Percentiles rank a stretch among this genome's conserved stretches.
phyloP scores from a whole-genome alignment of 2,329 filamentous ascomycete genomes.

The Leptosphaerulina australis region DNA sequence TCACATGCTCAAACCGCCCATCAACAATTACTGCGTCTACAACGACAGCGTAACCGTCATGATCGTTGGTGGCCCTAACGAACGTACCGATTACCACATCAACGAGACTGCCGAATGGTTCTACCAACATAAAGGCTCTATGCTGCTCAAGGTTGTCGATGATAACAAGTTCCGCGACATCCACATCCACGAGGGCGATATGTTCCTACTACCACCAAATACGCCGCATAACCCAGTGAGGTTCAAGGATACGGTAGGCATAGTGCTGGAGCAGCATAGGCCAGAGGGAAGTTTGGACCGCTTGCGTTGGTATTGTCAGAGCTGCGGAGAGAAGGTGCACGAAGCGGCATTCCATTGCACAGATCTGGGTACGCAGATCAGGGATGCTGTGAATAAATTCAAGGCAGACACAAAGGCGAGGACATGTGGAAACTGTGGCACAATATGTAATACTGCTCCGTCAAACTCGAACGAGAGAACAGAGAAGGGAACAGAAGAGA shows the following conservation, averaged over 20 bases:
- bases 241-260: slow-evolving; percentile 90
- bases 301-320: slow-evolving; percentile 88
- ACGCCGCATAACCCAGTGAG: slow-evolving; percentile 96
- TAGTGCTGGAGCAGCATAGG: slow-evolving; percentile 87
- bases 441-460: slow-evolving; percentile 73
- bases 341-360: slow-evolving; percentile 88
- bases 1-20: slow-evolving; percentile 88
- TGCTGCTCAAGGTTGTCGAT: slow-evolving; percentile 93
- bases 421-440: slow-evolving; percentile 78
- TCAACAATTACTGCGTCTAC: slow-evolving; percentile 98
- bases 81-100: slow-evolving; percentile 97
- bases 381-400: slow-evolving; percentile 85
- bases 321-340: slow-evolving; percentile 75
- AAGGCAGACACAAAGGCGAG: slow-evolving; percentile 71
- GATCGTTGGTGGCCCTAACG: slow-evolving; percentile 96
- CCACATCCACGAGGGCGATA: slow-evolving; percentile 87
- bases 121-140: slow-evolving; percentile 92
- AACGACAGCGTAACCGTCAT: slow-evolving; percentile 83
- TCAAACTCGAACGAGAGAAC: slow-evolving; percentile 4
- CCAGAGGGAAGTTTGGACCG: slow-evolving; percentile 73
- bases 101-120: slow-evolving; percentile 97
- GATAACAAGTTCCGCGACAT: slow-evolving; percentile 74
- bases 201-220: slow-evolving; percentile 91
- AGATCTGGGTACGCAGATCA: slow-evolving; percentile 92
- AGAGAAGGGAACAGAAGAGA: neutral